Evolutionary conservation across 495 filamentous ascomycete species (phyloP).

Genomic region (Chaetomium fimeti): DNA sequence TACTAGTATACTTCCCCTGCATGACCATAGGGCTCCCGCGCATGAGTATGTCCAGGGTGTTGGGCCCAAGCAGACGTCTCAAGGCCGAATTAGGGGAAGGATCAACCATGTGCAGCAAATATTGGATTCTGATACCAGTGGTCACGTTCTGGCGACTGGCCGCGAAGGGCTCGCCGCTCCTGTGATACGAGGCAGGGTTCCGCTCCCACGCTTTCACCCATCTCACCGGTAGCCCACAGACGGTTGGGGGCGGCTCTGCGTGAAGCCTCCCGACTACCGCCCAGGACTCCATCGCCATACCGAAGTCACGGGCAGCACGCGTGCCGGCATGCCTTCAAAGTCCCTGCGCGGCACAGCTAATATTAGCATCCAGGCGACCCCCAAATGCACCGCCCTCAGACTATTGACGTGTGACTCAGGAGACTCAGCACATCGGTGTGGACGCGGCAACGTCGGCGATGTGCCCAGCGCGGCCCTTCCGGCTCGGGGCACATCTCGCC

Average conservation of each 20-base stretch:
- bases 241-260: not conserved
- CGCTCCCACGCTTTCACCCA: not conserved
- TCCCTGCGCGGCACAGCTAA: not conserved
- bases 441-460: not conserved
- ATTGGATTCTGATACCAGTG: not conserved
- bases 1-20: too few relatives aligned
- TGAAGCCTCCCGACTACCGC: not conserved
- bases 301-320: not conserved
- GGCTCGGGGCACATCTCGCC: not conserved
- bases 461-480: not conserved
- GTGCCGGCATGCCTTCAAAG: not conserved
- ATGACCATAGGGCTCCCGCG: too few relatives aligned
- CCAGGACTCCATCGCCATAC: not conserved
- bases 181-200: constrained; percentile 1
- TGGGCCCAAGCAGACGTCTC: not conserved
- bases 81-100: not conserved
- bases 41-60: not conserved
- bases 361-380: not conserved
- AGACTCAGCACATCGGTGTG: not conserved
- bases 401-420: not conserved
- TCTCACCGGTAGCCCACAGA: not conserved
- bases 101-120: constrained; percentile 5
- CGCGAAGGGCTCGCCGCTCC: not conserved
- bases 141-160: not conserved
- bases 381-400: not conserved